These are phyloP conservation scores for Sabuloglossum arenarium DNA, from an alignment of 495 filamentous ascomycete species.

Conservation along the genomic window DNA sequence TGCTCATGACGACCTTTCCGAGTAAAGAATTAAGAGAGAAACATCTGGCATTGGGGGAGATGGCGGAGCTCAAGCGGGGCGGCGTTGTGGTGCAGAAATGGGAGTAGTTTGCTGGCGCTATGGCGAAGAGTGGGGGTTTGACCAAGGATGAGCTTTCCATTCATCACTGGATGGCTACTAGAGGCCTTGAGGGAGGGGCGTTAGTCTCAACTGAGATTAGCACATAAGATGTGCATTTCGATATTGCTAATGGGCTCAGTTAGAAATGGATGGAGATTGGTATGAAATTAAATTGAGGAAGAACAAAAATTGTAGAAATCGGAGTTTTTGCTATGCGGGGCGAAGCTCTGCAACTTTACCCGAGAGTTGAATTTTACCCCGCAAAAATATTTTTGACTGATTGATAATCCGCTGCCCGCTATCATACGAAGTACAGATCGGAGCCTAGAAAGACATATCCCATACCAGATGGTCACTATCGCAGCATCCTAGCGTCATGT, in stretches of 20 bases:
- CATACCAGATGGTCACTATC: not conserved
- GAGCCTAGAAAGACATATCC: too few relatives aligned
- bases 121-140: too few relatives aligned
- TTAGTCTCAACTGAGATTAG: not conserved
- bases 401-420: not conserved
- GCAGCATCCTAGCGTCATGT: constrained; percentile 11
- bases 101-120: constrained; percentile 21
- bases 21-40: constrained; percentile 79
- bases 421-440: too few relatives aligned
- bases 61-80: constrained; percentile 63
- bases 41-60: constrained; percentile 42
- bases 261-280: too few relatives aligned
- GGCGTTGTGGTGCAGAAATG: constrained; percentile 85
- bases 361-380: too few relatives aligned
- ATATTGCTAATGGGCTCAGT: not conserved
- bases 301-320: too few relatives aligned
- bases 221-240: not conserved
- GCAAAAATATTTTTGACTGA: too few relatives aligned
- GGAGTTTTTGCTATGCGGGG: too few relatives aligned
- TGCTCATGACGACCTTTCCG: constrained; percentile 87
- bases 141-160: not conserved
- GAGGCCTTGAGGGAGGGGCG: not conserved
- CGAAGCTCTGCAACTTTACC: too few relatives aligned
- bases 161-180: not conserved
- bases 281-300: too few relatives aligned